Conservation (phyloP, 192 early-diverging fungal genomes). For the Pecoramyces ruminantium region DNA sequence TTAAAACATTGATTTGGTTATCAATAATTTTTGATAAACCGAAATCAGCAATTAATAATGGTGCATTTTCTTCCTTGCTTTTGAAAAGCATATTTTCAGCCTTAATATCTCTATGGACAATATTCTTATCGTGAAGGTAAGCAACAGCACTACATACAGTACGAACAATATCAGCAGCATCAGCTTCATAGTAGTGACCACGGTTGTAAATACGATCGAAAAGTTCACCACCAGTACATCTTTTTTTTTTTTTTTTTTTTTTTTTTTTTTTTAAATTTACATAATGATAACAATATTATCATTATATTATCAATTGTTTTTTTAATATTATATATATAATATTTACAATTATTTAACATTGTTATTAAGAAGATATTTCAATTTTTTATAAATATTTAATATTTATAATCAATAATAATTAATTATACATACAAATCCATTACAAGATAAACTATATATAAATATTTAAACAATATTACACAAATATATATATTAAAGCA, state of each 20-base stretch:
- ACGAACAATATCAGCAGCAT: slow-evolving; percentile 2
- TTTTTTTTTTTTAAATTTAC: too few species aligned
- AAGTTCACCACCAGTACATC: slow-evolving; percentile 7
- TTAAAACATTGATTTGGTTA: slow-evolving; percentile 39
- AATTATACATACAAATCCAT: background rate
- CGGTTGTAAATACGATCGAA: background rate
- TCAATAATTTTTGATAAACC: slow-evolving; percentile 53
- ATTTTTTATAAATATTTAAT: too few species aligned
- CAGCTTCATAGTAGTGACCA: background rate
- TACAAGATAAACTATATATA: background rate
- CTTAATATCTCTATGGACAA: slow-evolving; percentile 19
- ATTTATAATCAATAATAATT: too few species aligned
- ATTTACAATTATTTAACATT: too few species aligned
- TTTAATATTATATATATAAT: too few species aligned
- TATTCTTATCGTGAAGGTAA: slow-evolving; percentile 1
- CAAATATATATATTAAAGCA: too few species aligned
- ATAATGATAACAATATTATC: too few species aligned
- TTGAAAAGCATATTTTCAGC: slow-evolving; percentile 66
- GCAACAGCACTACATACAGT: slow-evolving; percentile 1
- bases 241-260: background rate
- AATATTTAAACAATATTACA: too few species aligned
- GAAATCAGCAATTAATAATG: slow-evolving; percentile 67
- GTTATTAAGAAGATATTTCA: too few species aligned
- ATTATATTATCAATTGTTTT: too few species aligned
- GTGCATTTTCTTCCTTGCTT: slow-evolving; percentile 28